Base-by-base conservation (phyloP, 495 filamentous ascomycete species). In the Aspergillus mulundensis region DNA sequence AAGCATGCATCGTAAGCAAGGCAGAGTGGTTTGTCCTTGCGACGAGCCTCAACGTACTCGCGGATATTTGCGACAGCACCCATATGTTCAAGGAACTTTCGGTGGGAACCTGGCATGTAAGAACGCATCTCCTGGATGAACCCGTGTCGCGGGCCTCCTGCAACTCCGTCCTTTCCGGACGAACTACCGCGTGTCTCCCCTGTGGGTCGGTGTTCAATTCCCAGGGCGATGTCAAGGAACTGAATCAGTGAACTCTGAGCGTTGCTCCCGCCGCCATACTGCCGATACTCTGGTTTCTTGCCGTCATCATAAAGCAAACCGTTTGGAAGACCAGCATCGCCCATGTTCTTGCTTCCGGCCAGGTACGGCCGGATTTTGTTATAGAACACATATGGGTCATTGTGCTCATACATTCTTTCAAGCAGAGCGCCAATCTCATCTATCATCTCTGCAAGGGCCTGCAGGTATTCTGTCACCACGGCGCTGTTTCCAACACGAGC, bases 301-400 rank as follows among this genome's bases (percentile, higher is more conserved):
- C 72, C 89, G 53, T 90, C 82, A 53, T 96, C 91, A 62, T 96
- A 97, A 14, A 91, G 73, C 18, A 98, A 83, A 0, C 94, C 94
- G 59, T 85, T 78, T 0, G 95, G 91, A 6, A 99, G 73, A 0
- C 94, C 94, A 0, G 92, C 94, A 48, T 91, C 90, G 28, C 77
- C 84, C 94, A 99, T 99, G 66, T 97, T 97, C 79, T 95, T 96
- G 66, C 89, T 90, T 6, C 94, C 94, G 7, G 94, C 93, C 3
- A 99, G 81, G 69, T 95, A 97, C 0, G 94, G 95, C 18, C 94
- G 84, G 61, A 99, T 93, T 39, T 84, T 85, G 69, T 96, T 83
- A 70, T 96, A 97, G 73, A 99, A 99, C 51, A 94, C 84, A 61
- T 89, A 86, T 0, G 93, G 91, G 64, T 96, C 90, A 68, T 94